Evolutionary conservation across 2,329 filamentous ascomycete genomes (phyloP), one percentile per base, ranked within the genome.

Genomic region (Sordariomycetes sp.): DNA sequence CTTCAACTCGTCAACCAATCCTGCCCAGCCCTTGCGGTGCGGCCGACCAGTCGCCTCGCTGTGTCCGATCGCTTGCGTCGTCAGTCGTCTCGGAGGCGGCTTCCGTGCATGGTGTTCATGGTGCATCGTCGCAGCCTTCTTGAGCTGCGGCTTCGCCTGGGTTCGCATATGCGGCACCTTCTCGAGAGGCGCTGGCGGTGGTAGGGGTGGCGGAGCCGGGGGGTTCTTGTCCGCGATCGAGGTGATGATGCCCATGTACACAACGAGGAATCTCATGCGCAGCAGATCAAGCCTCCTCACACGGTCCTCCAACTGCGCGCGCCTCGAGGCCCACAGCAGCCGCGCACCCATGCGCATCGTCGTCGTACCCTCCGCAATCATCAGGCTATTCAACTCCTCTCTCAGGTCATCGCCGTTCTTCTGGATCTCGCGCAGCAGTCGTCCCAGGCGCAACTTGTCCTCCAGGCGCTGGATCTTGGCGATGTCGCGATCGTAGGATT

Each of bases 221-320:
- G 52, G 48, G 24, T 57, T 49, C 39, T 58, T 63, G 34, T 55
- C 54, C 23, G 52, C 46, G 30, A 47, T 46, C 33, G 54, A 54
- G 23, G 58, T 51, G 34, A 79, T 63, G 39, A 77, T 66, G 42
- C 74, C 70, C 70, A 80, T 72, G 51, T 77, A 78, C 24, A 77
- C 64, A 23, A 79, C 72, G 21, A 80, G 55, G 48, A 80, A 79
- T 40, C 75, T 68, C 72, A 77, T 78, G 49, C 75, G 66, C 48
- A 80, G 51, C 46, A 79, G 54, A 44, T 80, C 76, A 26, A 80
- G 57, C 30, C 74, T 62, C 36, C 70, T 65, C 35, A 79, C 59
- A 33, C 70, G 66, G 42, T 75, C 72, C 49, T 77, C 70, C 32
- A 81, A 56, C 33, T 63, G 59, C 33, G 52, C 54, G 44, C 71